A percentile compares a stretch with the other conserved stretches of the same genome.
These are phyloP conservation scores for Aspergillus sp. DNA, from an alignment of 2,329 filamentous ascomycete genomes.

Conservation along the genomic window DNA sequence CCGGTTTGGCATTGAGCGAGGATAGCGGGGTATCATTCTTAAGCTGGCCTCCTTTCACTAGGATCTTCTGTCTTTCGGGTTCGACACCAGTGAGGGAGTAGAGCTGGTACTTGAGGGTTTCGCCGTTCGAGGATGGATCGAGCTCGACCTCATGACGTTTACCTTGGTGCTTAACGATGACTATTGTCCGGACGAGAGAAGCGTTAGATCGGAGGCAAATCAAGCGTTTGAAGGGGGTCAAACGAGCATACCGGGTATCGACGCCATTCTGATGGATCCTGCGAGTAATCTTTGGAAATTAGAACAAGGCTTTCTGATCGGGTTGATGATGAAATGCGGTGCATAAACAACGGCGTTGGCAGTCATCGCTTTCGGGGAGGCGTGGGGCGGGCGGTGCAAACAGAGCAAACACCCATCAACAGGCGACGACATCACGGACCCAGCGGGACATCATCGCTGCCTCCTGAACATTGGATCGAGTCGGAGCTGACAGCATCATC, in stretches of 20 bases:
- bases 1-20: slow-evolving; percentile 79
- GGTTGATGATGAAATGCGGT: slow-evolving; percentile 10
- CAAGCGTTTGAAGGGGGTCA: not conserved
- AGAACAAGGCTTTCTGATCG: slow-evolving; percentile 2
- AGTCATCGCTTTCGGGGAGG: slow-evolving; percentile 11
- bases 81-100: slow-evolving; percentile 95
- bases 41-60: slow-evolving; percentile 90
- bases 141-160: slow-evolving; percentile 95
- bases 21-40: slow-evolving; percentile 91
- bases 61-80: slow-evolving; percentile 91
- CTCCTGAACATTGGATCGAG: slow-evolving; percentile 16
- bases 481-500: slow-evolving; percentile 2
- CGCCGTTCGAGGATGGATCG: slow-evolving; percentile 78
- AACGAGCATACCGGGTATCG: slow-evolving; percentile 52
- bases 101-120: slow-evolving; percentile 93
- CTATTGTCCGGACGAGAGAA: slow-evolving; percentile 48
- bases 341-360: slow-evolving; percentile 18
- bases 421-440: slow-evolving; percentile 10
- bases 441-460: slow-evolving; percentile 8
- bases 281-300: not conserved
- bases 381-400: slow-evolving; percentile 32
- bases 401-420: slow-evolving; percentile 29
- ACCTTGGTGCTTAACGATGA: slow-evolving; percentile 91
- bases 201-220: not conserved
- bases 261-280: slow-evolving; percentile 47